Percentiles rank a stretch among this genome's conserved stretches.
phyloP scores from a whole-genome alignment of 371 early-diverging fungal species.

The Actinomortierella wolfii region DNA sequence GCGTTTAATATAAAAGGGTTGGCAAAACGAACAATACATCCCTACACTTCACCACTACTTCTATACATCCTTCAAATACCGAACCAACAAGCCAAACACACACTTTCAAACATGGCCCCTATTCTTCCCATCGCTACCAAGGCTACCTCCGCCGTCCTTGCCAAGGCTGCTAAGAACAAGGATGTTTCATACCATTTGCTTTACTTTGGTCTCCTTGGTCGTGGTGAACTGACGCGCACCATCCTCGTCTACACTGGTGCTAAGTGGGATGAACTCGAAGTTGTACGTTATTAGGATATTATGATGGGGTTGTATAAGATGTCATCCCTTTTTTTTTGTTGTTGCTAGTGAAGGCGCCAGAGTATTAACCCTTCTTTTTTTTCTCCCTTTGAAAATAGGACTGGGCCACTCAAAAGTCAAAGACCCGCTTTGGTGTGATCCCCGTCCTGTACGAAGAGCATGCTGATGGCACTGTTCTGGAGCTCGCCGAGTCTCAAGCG shows the following conservation, averaged over 20 bases:
- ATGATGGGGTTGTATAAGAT: too few relatives aligned
- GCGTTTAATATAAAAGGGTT: neutral
- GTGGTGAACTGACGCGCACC: conserved; percentile 28
- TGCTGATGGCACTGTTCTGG: conserved; percentile 32
- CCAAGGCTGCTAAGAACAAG: conserved; percentile 9
- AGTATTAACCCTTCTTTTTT: too few relatives aligned
- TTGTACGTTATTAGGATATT: too few relatives aligned
- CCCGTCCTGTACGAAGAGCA: conserved; percentile 50
- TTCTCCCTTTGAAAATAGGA: conserved; percentile 11
- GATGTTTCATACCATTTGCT: neutral
- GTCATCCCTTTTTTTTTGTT: too few relatives aligned
- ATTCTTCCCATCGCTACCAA: conserved; percentile 20
- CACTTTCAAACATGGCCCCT: too few relatives aligned
- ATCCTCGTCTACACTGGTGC: conserved; percentile 20
- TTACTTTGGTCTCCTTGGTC: conserved; percentile 14
- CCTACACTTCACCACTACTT: neutral
- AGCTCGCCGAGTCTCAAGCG: conserved; percentile 47
- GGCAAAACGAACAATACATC: neutral
- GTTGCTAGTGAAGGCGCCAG: too few relatives aligned
- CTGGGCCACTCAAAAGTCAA: conserved; percentile 48
- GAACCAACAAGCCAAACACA: too few relatives aligned
- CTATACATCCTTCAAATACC: neutral
- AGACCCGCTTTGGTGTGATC: conserved; percentile 43
- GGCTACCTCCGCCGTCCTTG: conserved; percentile 13
- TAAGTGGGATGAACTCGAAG: conserved; percentile 24